Evolutionary conservation across 108 stramenopile genomes (phyloP).

Genomic region (Schizochytrium sp.): DNA sequence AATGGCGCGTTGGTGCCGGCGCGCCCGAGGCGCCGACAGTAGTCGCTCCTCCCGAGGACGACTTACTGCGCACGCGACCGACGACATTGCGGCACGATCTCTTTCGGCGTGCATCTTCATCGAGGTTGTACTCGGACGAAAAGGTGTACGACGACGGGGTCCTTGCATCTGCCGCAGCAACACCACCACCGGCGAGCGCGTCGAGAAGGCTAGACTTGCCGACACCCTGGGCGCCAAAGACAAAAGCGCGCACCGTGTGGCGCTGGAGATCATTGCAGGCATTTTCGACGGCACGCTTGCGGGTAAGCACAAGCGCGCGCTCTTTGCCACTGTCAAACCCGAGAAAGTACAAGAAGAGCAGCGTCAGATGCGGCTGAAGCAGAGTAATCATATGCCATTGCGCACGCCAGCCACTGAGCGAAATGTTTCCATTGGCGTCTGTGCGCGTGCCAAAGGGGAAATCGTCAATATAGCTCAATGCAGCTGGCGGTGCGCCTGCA

Average conservation of each 20-base stretch:
- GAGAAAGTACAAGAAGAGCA: slow-evolving; percentile 16
- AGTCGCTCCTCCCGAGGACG: neutral
- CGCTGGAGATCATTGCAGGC: neutral
- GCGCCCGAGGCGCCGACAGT: neutral
- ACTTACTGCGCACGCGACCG: neutral
- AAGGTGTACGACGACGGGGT: neutral
- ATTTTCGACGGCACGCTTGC: neutral
- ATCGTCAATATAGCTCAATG: neutral
- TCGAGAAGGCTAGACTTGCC: neutral
- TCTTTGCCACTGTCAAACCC: neutral
- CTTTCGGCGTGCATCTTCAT: neutral
- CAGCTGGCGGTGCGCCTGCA: neutral
- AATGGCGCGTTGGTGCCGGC: neutral
- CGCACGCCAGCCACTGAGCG: neutral
- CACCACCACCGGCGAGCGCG: neutral
- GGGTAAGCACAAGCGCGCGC: neutral
- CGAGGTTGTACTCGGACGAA: neutral
- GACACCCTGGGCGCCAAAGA: slow-evolving; percentile 5
- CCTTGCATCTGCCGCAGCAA: too few species aligned
- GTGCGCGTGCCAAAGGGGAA: neutral
- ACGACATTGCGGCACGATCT: neutral
- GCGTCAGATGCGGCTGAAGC: neutral
- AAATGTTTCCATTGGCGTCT: neutral
- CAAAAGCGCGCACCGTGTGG: neutral
- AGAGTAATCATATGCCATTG: neutral